phyloP scores from a whole-genome alignment of 1,284 basidiomycete species.

The Boletus semigastroideus region DNA sequence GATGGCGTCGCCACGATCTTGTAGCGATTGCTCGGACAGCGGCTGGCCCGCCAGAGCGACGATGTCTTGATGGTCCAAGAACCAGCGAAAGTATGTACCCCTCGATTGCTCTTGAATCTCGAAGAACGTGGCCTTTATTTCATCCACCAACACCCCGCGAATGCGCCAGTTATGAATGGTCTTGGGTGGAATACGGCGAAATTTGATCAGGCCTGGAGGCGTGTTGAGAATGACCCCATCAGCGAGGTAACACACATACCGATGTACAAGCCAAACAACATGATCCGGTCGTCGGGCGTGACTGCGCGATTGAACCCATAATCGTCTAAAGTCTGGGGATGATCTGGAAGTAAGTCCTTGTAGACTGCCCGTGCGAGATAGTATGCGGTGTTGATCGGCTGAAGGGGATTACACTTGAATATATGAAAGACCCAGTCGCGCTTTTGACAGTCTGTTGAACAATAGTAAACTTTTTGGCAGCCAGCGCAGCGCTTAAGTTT shows the following conservation, averaged over 20 bases:
- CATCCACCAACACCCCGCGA: conserved; percentile 2
- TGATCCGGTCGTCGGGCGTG: not conserved
- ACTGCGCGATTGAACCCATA: not conserved
- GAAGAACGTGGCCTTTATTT: conserved; percentile 1
- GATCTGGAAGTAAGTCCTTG: not conserved
- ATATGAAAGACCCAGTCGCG: not conserved
- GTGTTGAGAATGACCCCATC: not conserved
- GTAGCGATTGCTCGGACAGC: not conserved
- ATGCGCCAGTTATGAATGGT: conserved; percentile 3
- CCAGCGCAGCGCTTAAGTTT: conserved; percentile 5
- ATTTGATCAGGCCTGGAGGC: not conserved
- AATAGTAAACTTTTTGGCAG: conserved; percentile 3
- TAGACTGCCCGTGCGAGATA: not conserved
- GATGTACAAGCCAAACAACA: not conserved
- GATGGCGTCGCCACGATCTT: not conserved
- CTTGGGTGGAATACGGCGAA: not conserved
- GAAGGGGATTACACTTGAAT: conserved; percentile 5
- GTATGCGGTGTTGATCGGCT: not conserved
- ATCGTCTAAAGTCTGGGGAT: not conserved
- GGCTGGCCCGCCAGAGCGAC: not conserved
- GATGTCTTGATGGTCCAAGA: conserved; percentile 4
- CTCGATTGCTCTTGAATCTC: not conserved
- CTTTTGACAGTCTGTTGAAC: not conserved
- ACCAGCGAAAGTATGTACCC: conserved; percentile 2
- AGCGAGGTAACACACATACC: not conserved